phyloP scores from a whole-genome alignment of 331 rosid genomes.

The Dryas integrifolia region DNA sequence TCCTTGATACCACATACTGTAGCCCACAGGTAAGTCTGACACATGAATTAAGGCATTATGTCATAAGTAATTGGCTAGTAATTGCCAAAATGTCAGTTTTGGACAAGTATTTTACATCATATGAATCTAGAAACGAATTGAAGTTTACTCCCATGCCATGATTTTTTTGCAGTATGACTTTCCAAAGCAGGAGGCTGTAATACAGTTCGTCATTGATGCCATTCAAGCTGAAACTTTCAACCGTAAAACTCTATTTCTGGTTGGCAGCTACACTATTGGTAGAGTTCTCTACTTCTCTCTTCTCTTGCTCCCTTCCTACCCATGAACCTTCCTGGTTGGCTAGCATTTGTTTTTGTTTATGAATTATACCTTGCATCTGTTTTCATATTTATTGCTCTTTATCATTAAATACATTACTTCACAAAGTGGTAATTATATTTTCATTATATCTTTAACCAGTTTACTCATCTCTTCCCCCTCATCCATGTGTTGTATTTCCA shows the following conservation, averaged over 20 bases:
- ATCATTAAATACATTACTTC: neutral
- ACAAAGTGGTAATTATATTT: neutral
- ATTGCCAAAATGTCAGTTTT: neutral
- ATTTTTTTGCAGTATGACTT: slow-evolving; percentile 77
- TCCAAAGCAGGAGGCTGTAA: slow-evolving; percentile 89
- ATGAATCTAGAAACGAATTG: slow-evolving; percentile 1
- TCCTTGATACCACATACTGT: slow-evolving; percentile 93
- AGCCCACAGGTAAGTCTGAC: slow-evolving; percentile 69
- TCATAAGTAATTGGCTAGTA: neutral
- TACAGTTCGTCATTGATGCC: slow-evolving; percentile 91
- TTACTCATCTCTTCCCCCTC: neutral
- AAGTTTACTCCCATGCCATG: slow-evolving; percentile 23
- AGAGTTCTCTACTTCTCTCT: slow-evolving; percentile 32
- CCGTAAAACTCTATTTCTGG: slow-evolving; percentile 83
- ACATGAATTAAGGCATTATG: slow-evolving; percentile 2
- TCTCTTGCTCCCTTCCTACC: slow-evolving; percentile 4
- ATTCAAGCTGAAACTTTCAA: slow-evolving; percentile 90
- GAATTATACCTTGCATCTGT: neutral
- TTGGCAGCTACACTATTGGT: slow-evolving; percentile 97
- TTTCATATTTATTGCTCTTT: slow-evolving; percentile 1
- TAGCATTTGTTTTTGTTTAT: neutral
- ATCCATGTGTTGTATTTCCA: slow-evolving; percentile 4
- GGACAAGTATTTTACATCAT: neutral
- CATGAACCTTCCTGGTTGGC: slow-evolving; percentile 16
- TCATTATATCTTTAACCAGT: neutral